Conservation (phyloP, 148 eudicot species). For the Spergularia bocconei region DNA sequence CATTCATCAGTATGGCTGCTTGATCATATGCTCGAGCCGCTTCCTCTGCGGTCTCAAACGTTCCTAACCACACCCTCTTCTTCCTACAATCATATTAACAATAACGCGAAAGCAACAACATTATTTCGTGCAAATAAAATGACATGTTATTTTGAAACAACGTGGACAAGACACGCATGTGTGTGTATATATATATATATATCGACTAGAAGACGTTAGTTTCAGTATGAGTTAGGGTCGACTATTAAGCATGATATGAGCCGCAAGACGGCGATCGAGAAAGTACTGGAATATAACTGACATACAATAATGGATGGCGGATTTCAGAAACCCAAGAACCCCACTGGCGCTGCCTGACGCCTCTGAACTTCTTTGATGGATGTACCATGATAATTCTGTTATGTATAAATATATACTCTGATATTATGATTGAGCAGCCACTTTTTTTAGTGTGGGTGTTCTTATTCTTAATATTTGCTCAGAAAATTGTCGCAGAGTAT, state of each 20-base stretch:
- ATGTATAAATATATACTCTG: not conserved
- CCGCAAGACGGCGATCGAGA: too few relatives aligned
- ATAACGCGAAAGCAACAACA: too few relatives aligned
- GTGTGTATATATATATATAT: too few relatives aligned
- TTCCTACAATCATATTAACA: constrained; percentile 38
- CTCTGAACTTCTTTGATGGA: constrained; percentile 77
- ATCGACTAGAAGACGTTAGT: too few relatives aligned
- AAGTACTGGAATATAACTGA: not conserved
- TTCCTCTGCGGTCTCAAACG: constrained; percentile 90
- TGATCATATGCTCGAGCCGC: constrained; percentile 90
- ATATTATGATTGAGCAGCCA: too few relatives aligned
- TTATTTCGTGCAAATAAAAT: not conserved
- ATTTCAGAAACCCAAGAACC: constrained; percentile 97
- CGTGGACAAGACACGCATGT: not conserved
- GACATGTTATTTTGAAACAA: too few relatives aligned
- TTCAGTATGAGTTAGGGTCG: too few relatives aligned
- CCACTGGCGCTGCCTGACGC: constrained; percentile 98
- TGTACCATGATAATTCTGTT: constrained; percentile 54
- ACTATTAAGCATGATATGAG: too few relatives aligned
- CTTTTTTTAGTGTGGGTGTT: too few relatives aligned
- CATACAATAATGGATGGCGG: constrained; percentile 85
- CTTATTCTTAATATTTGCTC: not conserved
- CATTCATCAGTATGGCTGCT: constrained; percentile 84
- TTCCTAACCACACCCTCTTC: constrained; percentile 89
- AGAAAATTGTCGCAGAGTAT: not conserved